Percentiles rank a stretch among this genome's conserved stretches.
phyloP scores from a whole-genome alignment of 2,329 filamentous ascomycete species.

The Trichoderma breve region DNA sequence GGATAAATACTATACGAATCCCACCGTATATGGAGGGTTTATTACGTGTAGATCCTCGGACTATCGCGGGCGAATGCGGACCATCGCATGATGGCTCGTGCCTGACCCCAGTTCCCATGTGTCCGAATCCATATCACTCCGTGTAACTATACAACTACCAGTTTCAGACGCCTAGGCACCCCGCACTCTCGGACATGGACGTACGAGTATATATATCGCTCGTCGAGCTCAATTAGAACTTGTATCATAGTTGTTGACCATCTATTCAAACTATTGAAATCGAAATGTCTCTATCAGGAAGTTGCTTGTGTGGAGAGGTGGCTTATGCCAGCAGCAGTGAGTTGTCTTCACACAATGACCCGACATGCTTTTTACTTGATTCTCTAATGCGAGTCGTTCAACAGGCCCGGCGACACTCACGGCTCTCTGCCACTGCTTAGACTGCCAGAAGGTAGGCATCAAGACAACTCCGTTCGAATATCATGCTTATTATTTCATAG shows the following conservation, averaged over 20 bases:
- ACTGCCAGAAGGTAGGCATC: constrained; percentile 51
- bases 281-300: neutral
- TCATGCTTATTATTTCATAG: constrained; percentile 22
- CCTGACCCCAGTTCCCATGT: neutral
- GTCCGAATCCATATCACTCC: neutral
- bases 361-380: no score
- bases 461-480: neutral
- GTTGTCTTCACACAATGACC: neutral
- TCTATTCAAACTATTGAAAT: neutral
- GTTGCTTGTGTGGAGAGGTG: neutral
- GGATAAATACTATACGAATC: neutral
- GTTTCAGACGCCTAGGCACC: neutral
- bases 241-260: neutral
- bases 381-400: neutral
- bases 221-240: neutral
- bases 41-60: neutral
- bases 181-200: neutral
- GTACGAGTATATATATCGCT: neutral
- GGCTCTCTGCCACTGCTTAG: constrained; percentile 52
- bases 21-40: neutral
- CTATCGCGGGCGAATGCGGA: neutral
- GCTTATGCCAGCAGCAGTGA: neutral
- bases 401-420: constrained; percentile 41
- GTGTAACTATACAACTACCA: neutral
- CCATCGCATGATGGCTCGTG: neutral